These are phyloP conservation scores for Sporothrix inflata DNA, from an alignment of 2,329 filamentous ascomycete species.

Conservation along the genomic window DNA sequence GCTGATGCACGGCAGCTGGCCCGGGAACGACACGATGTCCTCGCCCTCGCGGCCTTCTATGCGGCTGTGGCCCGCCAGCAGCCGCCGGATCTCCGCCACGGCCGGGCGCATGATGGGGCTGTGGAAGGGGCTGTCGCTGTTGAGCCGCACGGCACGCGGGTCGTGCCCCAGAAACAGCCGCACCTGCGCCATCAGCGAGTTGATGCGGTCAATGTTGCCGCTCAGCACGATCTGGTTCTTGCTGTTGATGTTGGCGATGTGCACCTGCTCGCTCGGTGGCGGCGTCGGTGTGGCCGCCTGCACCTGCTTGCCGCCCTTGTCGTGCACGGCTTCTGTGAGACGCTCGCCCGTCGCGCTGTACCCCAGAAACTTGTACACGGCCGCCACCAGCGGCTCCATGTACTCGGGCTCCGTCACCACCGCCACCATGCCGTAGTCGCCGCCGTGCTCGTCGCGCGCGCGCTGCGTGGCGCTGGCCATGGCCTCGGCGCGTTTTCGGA, in stretches of 20 bases:
- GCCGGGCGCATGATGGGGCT: slow-evolving; percentile 90
- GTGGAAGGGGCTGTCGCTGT: slow-evolving; percentile 88
- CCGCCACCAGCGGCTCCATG: slow-evolving; percentile 68
- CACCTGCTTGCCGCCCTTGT: slow-evolving; percentile 56
- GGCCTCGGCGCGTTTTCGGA: slow-evolving; percentile 75
- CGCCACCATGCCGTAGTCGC: slow-evolving; percentile 93
- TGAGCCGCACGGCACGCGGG: slow-evolving; percentile 81
- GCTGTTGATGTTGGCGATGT: slow-evolving; percentile 92
- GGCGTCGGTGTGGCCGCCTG: slow-evolving; percentile 38
- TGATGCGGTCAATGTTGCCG: slow-evolving; percentile 82
- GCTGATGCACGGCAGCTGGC: slow-evolving; percentile 74
- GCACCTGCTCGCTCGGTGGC: slow-evolving; percentile 81
- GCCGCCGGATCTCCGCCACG: slow-evolving; percentile 69
- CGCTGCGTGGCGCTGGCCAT: slow-evolving; percentile 77
- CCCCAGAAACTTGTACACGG: slow-evolving; percentile 79
- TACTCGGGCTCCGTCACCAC: slow-evolving; percentile 84
- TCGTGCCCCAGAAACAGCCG: slow-evolving; percentile 90
- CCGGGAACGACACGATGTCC: slow-evolving; percentile 76
- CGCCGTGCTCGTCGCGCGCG: slow-evolving; percentile 68
- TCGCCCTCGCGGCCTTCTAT: slow-evolving; percentile 57
- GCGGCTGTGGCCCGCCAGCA: slow-evolving; percentile 64
- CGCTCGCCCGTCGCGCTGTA: slow-evolving; percentile 68
- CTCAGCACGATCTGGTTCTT: slow-evolving; percentile 96
- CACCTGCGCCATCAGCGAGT: slow-evolving; percentile 78
- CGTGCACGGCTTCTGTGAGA: slow-evolving; percentile 48